Percentiles rank a stretch among this genome's conserved stretches.
Evolutionary conservation across 2,329 filamentous ascomycete species (phyloP).

Genomic region (Fusarium sp.): DNA sequence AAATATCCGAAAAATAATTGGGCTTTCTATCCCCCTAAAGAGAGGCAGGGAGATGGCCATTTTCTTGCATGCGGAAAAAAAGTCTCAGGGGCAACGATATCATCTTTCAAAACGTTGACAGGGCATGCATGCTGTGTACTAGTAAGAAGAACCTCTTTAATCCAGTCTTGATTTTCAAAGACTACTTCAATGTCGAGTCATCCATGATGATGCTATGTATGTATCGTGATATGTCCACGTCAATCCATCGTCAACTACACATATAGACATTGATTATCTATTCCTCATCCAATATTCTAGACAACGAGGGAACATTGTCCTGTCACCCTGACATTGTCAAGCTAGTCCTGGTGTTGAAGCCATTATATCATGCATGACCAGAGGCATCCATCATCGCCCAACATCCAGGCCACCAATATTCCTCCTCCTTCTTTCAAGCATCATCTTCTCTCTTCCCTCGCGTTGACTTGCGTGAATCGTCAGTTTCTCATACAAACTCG

Average conservation of each 20-base stretch:
- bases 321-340: not conserved
- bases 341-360: not conserved
- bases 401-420: not conserved
- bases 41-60: not conserved
- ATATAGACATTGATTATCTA: not conserved
- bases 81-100: not conserved
- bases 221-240: not conserved
- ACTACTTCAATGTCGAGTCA: not conserved
- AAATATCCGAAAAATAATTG: not conserved
- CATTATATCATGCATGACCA: not conserved
- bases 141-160: constrained; percentile 3
- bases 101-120: constrained; percentile 1
- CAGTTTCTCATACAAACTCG: constrained; percentile 28
- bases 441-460: not conserved
- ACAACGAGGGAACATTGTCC: not conserved
- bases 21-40: not conserved
- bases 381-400: not conserved
- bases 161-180: constrained; percentile 17
- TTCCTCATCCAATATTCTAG: not conserved
- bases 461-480: constrained; percentile 15
- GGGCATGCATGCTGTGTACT: constrained; percentile 1
- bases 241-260: not conserved
- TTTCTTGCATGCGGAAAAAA: not conserved
- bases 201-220: not conserved
- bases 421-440: not conserved